phyloP scores from a whole-genome alignment of 2,329 filamentous ascomycete species.

The Fusarium acutatum region DNA sequence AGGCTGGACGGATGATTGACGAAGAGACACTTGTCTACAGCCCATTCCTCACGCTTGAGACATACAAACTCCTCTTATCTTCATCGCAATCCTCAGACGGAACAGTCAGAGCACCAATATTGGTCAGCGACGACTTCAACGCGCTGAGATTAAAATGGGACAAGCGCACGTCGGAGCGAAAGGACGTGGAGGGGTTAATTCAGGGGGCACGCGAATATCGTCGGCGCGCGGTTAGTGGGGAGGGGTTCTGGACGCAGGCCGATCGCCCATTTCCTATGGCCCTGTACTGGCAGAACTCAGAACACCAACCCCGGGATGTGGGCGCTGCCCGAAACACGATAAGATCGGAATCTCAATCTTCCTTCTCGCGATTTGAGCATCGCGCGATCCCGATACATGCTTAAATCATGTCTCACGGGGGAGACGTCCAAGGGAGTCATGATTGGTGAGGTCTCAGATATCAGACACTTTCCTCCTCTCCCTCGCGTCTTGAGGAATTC shows the following conservation, averaged over 20 bases:
- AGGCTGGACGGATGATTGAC: constrained; percentile 33
- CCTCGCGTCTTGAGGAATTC: constrained; percentile 1
- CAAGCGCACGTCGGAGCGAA: constrained; percentile 32
- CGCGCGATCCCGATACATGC: constrained; percentile 16
- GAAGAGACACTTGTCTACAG: constrained; percentile 36
- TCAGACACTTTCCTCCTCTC: background rate
- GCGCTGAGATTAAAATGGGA: constrained; percentile 38
- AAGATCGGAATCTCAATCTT: background rate
- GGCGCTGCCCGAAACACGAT: background rate
- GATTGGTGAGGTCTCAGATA: background rate
- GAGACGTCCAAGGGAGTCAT: background rate
- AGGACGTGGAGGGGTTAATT: constrained; percentile 34
- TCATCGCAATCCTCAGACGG: background rate
- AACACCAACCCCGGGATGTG: background rate
- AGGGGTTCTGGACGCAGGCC: constrained; percentile 31
- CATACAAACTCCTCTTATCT: constrained; percentile 27
- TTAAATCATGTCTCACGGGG: background rate
- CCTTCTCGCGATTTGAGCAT: background rate
- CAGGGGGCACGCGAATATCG: constrained; percentile 28
- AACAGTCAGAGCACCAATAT: constrained; percentile 10
- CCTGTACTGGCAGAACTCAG: constrained; percentile 32
- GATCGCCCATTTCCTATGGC: constrained; percentile 38
- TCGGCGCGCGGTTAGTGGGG: constrained; percentile 30
- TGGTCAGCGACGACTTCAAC: constrained; percentile 41
- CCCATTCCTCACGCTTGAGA: constrained; percentile 37